Conservation (phyloP, 176 grass and related monocot species). For the Rhynchospora breviuscula region DNA sequence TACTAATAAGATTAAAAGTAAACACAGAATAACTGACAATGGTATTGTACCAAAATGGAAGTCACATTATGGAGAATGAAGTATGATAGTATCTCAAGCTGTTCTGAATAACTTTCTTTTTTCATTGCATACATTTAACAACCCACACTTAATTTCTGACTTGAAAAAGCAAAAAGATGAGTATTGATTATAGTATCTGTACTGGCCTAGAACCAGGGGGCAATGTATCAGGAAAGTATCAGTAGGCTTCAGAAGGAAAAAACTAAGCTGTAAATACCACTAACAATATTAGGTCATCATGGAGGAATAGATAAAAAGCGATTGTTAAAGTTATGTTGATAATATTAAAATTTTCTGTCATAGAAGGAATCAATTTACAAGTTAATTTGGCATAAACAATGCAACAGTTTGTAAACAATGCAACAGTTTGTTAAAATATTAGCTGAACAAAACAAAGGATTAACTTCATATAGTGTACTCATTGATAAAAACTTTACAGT, state of each 20-base stretch:
- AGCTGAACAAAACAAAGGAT: not conserved
- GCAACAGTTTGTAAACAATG: not conserved
- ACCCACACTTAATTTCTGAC: not conserved
- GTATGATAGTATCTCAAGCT: not conserved
- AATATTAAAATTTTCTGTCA: not conserved
- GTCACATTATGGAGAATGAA: not conserved
- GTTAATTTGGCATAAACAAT: not conserved
- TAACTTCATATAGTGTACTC: not conserved
- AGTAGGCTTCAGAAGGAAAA: not conserved
- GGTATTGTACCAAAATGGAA: not conserved
- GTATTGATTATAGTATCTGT: not conserved
- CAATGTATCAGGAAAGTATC: not conserved
- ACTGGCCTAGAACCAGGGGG: not conserved
- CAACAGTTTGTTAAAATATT: not conserved
- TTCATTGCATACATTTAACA: not conserved
- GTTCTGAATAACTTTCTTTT: not conserved
- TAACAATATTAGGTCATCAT: not conserved
- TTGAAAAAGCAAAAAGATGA: not conserved
- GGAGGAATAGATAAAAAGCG: not conserved
- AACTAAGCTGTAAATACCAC: not conserved
- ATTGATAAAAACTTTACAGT: not conserved
- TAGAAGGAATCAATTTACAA: not conserved
- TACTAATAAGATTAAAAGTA: conserved; percentile 14
- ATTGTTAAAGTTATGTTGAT: not conserved
- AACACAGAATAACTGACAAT: not conserved